Conservation (phyloP, 23 red algal species). For the Pyropia haitanensis region DNA sequence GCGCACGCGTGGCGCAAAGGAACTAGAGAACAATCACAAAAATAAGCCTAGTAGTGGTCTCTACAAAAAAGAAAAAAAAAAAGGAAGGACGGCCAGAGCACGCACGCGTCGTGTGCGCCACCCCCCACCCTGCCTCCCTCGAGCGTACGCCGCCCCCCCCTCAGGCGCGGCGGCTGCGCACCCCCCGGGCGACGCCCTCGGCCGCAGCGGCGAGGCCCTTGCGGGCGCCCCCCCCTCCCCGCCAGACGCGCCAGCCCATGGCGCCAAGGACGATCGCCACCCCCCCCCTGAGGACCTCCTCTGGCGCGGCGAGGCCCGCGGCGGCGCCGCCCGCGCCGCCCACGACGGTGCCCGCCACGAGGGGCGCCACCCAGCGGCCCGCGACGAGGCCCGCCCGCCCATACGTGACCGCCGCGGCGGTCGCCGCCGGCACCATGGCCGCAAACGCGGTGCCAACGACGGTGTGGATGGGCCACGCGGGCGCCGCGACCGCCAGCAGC, state of each 20-base stretch:
- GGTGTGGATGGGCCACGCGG: slow-evolving; percentile 12
- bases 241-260: slow-evolving; percentile 38
- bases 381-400: slow-evolving; percentile 52
- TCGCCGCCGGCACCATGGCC: slow-evolving; percentile 60
- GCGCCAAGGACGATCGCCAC: slow-evolving; percentile 62
- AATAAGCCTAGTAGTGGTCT: too few species aligned
- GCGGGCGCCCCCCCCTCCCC: not conserved
- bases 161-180: too few species aligned
- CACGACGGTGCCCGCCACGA: slow-evolving; percentile 43
- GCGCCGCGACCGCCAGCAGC: slow-evolving; percentile 32
- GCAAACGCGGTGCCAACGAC: slow-evolving; percentile 70
- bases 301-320: slow-evolving; percentile 30
- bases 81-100: too few species aligned
- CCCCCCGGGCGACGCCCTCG: too few species aligned
- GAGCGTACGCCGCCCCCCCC: too few species aligned
- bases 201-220: too few species aligned
- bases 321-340: slow-evolving; percentile 53
- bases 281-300: slow-evolving; percentile 29
- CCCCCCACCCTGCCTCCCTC: too few species aligned
- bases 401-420: slow-evolving; percentile 40
- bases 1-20: too few species aligned
- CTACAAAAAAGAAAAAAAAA: too few species aligned
- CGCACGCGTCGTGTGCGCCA: too few species aligned
- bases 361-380: slow-evolving; percentile 18
- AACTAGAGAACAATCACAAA: too few species aligned